phyloP scores from a whole-genome alignment of 768 basidiomycete genomes.

The Kwoniella heveanensis region DNA sequence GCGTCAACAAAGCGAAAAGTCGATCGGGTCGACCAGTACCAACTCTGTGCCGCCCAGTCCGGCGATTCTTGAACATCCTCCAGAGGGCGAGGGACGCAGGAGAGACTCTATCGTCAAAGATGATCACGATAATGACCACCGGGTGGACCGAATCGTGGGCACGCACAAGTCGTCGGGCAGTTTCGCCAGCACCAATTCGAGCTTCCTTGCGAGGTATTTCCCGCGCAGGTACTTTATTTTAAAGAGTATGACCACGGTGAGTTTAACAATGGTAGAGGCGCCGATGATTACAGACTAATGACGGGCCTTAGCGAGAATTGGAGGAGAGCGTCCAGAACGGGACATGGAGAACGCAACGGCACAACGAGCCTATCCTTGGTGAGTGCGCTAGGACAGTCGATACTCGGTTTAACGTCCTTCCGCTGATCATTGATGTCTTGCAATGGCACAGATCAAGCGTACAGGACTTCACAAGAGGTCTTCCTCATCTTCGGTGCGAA shows the following conservation, averaged over 20 bases:
- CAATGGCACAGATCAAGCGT: slow-evolving; percentile 70
- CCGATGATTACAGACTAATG: not conserved
- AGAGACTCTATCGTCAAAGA: slow-evolving; percentile 31
- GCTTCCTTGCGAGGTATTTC: slow-evolving; percentile 72
- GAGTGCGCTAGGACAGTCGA: not conserved
- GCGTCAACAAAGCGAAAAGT: slow-evolving; percentile 26
- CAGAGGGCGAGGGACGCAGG: slow-evolving; percentile 50
- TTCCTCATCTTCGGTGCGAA: slow-evolving; percentile 90
- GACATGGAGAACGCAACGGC: slow-evolving; percentile 88
- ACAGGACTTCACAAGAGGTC: slow-evolving; percentile 83
- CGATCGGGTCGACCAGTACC: slow-evolving; percentile 10
- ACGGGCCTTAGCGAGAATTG: slow-evolving; percentile 66
- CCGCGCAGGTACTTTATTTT: slow-evolving; percentile 90
- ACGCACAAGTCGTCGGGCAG: slow-evolving; percentile 68
- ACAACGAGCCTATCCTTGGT: slow-evolving; percentile 80
- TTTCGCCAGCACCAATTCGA: slow-evolving; percentile 79
- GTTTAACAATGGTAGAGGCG: no score
- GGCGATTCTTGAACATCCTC: slow-evolving; percentile 37
- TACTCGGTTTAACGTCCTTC: no score
- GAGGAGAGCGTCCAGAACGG: slow-evolving; percentile 76
- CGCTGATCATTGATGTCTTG: not conserved
- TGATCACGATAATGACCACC: not conserved
- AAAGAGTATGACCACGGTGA: slow-evolving; percentile 79
- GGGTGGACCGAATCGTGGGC: slow-evolving; percentile 9
- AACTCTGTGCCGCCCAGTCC: slow-evolving; percentile 29